A percentile compares a stretch with the other conserved stretches of the same genome.
Evolutionary conservation across 306 rosid genomes (phyloP).

Genomic region (Casuarina glauca): DNA sequence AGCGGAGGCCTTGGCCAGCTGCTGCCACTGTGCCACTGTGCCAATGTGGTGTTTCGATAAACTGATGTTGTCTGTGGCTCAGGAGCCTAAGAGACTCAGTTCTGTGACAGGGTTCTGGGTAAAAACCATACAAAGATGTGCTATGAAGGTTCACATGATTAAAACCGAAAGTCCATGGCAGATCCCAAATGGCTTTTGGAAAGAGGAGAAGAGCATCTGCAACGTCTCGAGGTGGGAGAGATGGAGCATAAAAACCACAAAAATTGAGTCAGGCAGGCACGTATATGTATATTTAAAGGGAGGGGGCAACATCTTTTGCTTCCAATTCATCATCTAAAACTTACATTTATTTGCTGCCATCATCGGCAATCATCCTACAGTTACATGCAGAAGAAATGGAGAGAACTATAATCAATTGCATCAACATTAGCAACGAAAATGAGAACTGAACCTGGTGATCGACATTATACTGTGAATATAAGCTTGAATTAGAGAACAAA

Average conservation of each 20-base stretch:
- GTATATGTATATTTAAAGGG: too few relatives aligned
- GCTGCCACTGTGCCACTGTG: slow-evolving; percentile 32
- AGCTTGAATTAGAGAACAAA: slow-evolving; percentile 17
- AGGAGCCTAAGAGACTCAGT: slow-evolving; percentile 42
- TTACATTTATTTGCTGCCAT: slow-evolving; percentile 7
- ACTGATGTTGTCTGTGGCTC: slow-evolving; percentile 34
- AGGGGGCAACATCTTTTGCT: background rate
- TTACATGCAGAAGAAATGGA: slow-evolving; percentile 15
- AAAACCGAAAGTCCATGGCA: slow-evolving; percentile 32
- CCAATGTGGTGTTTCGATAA: slow-evolving; percentile 27
- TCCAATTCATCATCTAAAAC: background rate
- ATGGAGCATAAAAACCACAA: background rate
- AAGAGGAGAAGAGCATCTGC: slow-evolving; percentile 14
- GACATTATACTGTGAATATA: slow-evolving; percentile 18
- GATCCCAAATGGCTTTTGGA: slow-evolving; percentile 42
- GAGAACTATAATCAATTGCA: background rate
- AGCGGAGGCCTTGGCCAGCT: slow-evolving; percentile 35
- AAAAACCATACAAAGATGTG: slow-evolving; percentile 57
- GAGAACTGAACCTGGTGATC: slow-evolving; percentile 7
- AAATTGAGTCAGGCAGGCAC: background rate
- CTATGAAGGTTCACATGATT: slow-evolving; percentile 23
- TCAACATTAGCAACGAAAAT: slow-evolving; percentile 16
- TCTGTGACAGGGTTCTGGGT: slow-evolving; percentile 33
- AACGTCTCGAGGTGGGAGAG: slow-evolving; percentile 7
- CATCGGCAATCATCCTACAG: slow-evolving; percentile 5